These are phyloP conservation scores for Curvularia sp. DNA, from an alignment of 2,329 filamentous ascomycete genomes.

Conservation along the genomic window DNA sequence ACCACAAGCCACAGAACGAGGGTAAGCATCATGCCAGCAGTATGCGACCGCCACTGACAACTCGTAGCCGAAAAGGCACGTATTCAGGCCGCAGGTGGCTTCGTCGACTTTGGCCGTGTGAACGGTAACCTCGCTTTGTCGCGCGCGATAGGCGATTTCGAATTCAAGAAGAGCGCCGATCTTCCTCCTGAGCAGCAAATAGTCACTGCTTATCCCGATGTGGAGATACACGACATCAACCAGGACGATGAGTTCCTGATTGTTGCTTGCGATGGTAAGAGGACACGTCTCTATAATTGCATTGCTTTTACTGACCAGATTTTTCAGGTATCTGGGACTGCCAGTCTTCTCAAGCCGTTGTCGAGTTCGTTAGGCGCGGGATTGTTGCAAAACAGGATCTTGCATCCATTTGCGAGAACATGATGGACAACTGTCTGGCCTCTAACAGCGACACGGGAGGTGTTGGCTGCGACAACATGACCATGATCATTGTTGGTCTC, in stretches of 20 bases:
- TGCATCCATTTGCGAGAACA: conserved; percentile 96
- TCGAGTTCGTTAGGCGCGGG: conserved; percentile 95
- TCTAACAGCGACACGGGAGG: conserved; percentile 98
- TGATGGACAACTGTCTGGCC: conserved; percentile 99
- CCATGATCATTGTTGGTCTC: conserved; percentile 89
- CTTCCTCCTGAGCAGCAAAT: conserved; percentile 98
- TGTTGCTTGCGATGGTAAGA: conserved; percentile 54
- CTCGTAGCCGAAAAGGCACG: conserved; percentile 88
- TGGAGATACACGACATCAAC: conserved; percentile 86
- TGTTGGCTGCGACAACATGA: conserved; percentile 99
- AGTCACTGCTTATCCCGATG: conserved; percentile 94
- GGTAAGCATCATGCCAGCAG: conserved; percentile 59
- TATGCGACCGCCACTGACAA: conserved; percentile 23
- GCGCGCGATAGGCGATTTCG: conserved; percentile 97
- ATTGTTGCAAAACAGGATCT: conserved; percentile 97
- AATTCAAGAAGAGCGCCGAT: conserved; percentile 99
- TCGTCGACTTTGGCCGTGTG: conserved; percentile 97
- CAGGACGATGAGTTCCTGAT: conserved; percentile 88
- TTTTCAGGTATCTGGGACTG: conserved; percentile 95
- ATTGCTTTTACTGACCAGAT: conserved; percentile 18
- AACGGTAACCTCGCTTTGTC: conserved; percentile 98
- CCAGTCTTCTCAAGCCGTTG: conserved; percentile 94
- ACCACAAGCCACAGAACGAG: conserved; percentile 99
- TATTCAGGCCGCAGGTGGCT: conserved; percentile 93
- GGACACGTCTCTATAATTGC: neutral